phyloP scores from a whole-genome alignment of 2,329 filamentous ascomycete species.

The Fusarium sp. region DNA sequence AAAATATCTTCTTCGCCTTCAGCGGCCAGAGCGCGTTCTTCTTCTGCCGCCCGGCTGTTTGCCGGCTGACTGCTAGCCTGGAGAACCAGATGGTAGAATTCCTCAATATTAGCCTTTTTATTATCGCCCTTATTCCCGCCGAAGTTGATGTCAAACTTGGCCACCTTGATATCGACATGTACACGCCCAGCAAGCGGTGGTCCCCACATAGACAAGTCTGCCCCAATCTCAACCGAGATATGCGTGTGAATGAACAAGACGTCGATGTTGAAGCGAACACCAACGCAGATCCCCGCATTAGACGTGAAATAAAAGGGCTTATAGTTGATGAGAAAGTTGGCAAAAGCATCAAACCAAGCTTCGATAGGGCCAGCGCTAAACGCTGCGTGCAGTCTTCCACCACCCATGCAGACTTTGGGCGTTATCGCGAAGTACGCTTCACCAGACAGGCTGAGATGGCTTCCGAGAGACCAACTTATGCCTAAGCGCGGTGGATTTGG shows the following conservation, averaged over 20 bases:
- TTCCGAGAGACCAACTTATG: constrained; percentile 43
- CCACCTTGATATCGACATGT: constrained; percentile 43
- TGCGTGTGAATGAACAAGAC: constrained; percentile 22
- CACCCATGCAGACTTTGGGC: constrained; percentile 50
- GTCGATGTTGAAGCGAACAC: constrained; percentile 26
- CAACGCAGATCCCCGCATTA: constrained; percentile 39
- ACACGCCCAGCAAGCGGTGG: constrained; percentile 29
- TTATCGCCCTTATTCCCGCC: not conserved
- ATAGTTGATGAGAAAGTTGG: constrained; percentile 30
- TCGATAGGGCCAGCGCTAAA: not conserved
- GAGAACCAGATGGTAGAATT: not conserved
- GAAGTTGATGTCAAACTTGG: constrained; percentile 42
- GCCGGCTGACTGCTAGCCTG: not conserved
- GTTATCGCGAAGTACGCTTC: constrained; percentile 54
- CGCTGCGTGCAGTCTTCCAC: constrained; percentile 37
- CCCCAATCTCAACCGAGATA: constrained; percentile 32
- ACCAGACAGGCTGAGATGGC: constrained; percentile 44
- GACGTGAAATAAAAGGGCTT: constrained; percentile 21
- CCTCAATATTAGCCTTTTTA: too few species aligned
- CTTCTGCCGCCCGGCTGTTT: too few species aligned
- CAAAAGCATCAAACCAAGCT: constrained; percentile 13
- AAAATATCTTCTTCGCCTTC: too few species aligned
- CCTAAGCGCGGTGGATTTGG: constrained; percentile 46
- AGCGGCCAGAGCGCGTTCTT: fast-evolving
- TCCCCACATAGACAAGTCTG: constrained; percentile 13